Evolutionary conservation across 2,329 filamentous ascomycete species (phyloP).

Genomic region (Trichocomaceae sp.): DNA sequence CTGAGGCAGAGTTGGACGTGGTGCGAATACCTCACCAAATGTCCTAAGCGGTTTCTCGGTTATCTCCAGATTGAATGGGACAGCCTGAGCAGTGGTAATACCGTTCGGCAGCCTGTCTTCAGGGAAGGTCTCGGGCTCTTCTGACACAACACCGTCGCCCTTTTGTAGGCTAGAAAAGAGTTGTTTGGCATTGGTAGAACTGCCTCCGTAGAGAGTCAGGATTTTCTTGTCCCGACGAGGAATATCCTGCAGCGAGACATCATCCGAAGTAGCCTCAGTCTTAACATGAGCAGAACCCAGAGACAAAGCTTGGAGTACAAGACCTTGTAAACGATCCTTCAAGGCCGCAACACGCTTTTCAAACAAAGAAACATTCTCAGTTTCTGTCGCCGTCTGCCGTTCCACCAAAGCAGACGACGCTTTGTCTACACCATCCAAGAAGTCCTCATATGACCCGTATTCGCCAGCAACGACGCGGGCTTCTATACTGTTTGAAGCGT

Average conservation of each 20-base stretch:
- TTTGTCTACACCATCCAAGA: conserved; percentile 38
- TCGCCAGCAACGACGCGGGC: conserved; percentile 30
- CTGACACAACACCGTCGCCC: conserved; percentile 30
- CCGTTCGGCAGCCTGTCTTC: conserved; percentile 67
- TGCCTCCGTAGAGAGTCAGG: conserved; percentile 65
- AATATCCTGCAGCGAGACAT: conserved; percentile 19
- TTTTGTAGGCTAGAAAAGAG: conserved; percentile 80
- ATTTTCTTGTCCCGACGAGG: conserved; percentile 51
- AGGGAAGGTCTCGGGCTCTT: conserved; percentile 39
- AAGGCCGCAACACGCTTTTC: conserved; percentile 49
- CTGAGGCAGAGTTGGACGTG: conserved; percentile 31
- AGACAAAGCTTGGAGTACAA: conserved; percentile 58
- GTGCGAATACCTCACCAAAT: conserved; percentile 41
- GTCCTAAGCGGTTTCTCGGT: conserved; percentile 30
- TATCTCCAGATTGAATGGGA: conserved; percentile 42
- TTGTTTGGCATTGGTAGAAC: conserved; percentile 65
- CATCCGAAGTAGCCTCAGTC: conserved; percentile 29
- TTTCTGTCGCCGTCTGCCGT: conserved; percentile 22
- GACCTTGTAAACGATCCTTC: conserved; percentile 55
- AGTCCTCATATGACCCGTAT: conserved; percentile 37
- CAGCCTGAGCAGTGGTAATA: conserved; percentile 61
- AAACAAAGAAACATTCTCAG: conserved; percentile 26
- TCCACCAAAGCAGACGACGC: conserved; percentile 34
- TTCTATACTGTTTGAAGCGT: conserved; percentile 32
- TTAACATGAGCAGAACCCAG: conserved; percentile 33